Conservation (phyloP, 257 asterid genomes). For the Rhazya stricta region DNA sequence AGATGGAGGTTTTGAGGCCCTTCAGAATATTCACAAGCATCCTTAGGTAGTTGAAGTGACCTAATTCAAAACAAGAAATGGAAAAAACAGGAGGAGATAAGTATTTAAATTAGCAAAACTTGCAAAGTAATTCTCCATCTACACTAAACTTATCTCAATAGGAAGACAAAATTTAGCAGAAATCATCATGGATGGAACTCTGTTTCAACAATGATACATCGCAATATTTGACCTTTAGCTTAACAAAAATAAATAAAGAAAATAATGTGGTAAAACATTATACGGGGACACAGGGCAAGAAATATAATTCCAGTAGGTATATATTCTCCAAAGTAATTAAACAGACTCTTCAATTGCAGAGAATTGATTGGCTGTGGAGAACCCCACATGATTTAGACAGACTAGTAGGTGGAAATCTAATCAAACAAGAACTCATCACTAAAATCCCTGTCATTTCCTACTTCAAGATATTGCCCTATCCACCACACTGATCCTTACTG, state of each 20-base stretch:
- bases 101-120: background rate
- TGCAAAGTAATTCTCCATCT: background rate
- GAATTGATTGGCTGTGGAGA: background rate
- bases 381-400: background rate
- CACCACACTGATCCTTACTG: slow-evolving; percentile 1
- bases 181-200: background rate
- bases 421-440: slow-evolving; percentile 12
- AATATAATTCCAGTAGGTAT: background rate
- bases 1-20: slow-evolving; percentile 6
- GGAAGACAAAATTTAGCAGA: background rate
- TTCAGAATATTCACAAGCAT: slow-evolving; percentile 1
- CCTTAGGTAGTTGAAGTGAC: background rate
- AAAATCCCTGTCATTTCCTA: slow-evolving; percentile 23
- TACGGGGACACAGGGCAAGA: background rate
- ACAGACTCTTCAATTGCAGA: background rate
- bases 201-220: background rate
- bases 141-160: background rate
- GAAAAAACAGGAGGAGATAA: background rate
- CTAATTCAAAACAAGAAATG: background rate
- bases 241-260: background rate
- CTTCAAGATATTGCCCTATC: background rate
- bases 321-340: background rate
- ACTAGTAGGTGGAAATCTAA: slow-evolving; percentile 1
- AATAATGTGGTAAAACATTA: background rate
- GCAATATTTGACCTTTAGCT: background rate